Evolutionary conservation across 139 green algal species (phyloP), one percentile per base, ranked within the genome.

Genomic region (Parachlorella kessleri): DNA sequence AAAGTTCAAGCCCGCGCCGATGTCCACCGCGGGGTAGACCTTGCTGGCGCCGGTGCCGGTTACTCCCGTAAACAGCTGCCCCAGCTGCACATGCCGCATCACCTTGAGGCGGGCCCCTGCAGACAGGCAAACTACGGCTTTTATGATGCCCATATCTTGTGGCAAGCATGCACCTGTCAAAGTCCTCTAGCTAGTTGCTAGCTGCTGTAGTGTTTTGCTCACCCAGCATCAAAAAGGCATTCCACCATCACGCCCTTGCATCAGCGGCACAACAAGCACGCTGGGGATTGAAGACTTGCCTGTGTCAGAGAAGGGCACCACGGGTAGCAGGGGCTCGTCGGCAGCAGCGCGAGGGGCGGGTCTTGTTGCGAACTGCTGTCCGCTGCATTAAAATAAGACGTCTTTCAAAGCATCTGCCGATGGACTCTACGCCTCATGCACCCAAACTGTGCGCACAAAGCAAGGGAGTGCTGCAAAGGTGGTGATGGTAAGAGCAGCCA

Each of bases 31-130:
- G 59, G 70, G 55, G 76, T 66, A 59, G 3, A 18, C 2, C n/a
- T 64, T 48, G 28, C 7, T 36, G 28, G 39, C 35, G 30, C 75
- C 75, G 2, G 33, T 32, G 35, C 33, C 26, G 2, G 9, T 70
- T 23, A n/a, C 23, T 35, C 39, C 42, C 42, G 41, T 36, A 6
- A 75, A 48, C 21, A 48, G 39, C 33, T 72, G 6, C 67, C 38
- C 38, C 67, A 73, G 36, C 35, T 81, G n/a, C 4, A 87, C 23
- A 64, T 87, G 82, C n/a, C 82, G 70, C 76, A 87, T 81, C 3
- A 87, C 28, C 66, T 87, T 84, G 26, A 83, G 28, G 42, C 77
- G 42, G 3, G 75, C 75, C 2, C 81, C 81, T 3, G 70, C 78
- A 32, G 48, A 59, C 48, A 28, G 48, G 48, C 21, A 18, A 59